These are phyloP conservation scores for Meyerozyma smithsonii DNA, from an alignment of 1,139 yeast species.

Conservation along the genomic window DNA sequence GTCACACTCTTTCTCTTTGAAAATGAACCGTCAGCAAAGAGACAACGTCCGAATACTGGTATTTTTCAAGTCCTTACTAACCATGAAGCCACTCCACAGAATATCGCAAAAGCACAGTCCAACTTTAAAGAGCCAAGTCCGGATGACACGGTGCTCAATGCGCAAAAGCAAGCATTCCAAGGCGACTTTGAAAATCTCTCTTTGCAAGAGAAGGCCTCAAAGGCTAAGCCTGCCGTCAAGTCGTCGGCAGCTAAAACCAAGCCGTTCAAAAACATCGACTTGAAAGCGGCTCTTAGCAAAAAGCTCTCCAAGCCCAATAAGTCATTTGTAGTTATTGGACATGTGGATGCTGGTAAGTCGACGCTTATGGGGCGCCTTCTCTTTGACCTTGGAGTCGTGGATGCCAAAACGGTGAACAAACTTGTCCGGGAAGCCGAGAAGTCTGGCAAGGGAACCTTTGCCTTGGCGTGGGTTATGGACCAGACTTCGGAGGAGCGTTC, in stretches of 20 bases:
- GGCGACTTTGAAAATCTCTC: slow-evolving; percentile 33
- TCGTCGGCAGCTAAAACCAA: slow-evolving; percentile 26
- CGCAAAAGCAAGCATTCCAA: slow-evolving; percentile 54
- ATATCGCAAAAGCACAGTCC: slow-evolving; percentile 39
- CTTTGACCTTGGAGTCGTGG: slow-evolving; percentile 78
- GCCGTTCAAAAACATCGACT: slow-evolving; percentile 36
- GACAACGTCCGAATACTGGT: slow-evolving; percentile 18
- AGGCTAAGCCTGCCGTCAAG: slow-evolving; percentile 4
- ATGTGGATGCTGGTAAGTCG: slow-evolving; percentile 97
- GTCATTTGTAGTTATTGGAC: slow-evolving; percentile 87
- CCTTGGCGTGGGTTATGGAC: slow-evolving; percentile 97
- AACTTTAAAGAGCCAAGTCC: slow-evolving; percentile 77
- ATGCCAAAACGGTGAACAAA: slow-evolving; percentile 69
- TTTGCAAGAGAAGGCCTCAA: slow-evolving; percentile 9
- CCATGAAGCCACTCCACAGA: slow-evolving; percentile 44
- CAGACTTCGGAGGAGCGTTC: slow-evolving; percentile 88
- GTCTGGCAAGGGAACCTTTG: slow-evolving; percentile 88
- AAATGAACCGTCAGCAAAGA: slow-evolving; percentile 11
- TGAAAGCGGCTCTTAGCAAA: slow-evolving; percentile 33
- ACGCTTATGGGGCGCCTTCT: slow-evolving; percentile 88
- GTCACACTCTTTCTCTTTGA: slow-evolving; percentile 1
- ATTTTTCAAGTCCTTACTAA: slow-evolving; percentile 37
- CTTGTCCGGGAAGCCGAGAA: slow-evolving; percentile 75
- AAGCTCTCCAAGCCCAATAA: slow-evolving; percentile 54
- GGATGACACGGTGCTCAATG: slow-evolving; percentile 65